Base-by-base conservation (phyloP, 805 yeast species). In the Wickerhamiella dianesei region DNA sequence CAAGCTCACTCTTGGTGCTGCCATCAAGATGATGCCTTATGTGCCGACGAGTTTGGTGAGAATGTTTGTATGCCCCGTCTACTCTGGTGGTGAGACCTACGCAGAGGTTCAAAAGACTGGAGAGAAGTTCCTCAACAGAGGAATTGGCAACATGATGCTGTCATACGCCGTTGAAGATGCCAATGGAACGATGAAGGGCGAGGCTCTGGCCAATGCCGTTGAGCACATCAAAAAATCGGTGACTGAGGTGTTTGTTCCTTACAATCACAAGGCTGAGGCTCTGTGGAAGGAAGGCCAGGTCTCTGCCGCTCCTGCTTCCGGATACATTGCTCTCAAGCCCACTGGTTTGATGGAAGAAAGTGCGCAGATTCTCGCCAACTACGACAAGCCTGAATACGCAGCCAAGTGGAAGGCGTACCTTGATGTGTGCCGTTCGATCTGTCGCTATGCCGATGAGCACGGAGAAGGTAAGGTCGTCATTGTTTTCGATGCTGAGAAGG, bases 101-200 rank as follows among this genome's bases (percentile, higher is more conserved):
- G 64, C 64, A 9, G 82, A 87, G 53, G 92, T 88, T 13, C 69
- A 76, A 46, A 62, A 69, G 47, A 82, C 95, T 3, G 95, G 94
- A 45, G 66, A 70, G 47, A 69, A 76, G 49, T 71, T 88, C 54
- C 70, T 76, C 46, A 63, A 72, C 44, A 72, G 94, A 50, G 94
- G 95, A 8, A 82, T 87, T 59, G 77, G 83, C 55, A 89, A 88
- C 69, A 85, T 88, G 94, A 86, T 88, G 95, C 69, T 88, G n/a
- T 81, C 94, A 1, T 76, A 86, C 62, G 85, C 96, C 14, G 87
- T 88, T 45, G 97, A 88, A 65, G 95, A 92, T 47, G 80, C 96
- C 46, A 84, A 84, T 53, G 95, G 95, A 36, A 74, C 51, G 13
- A 54, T 55, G 6, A 45, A 49, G 19, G 51, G 50, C 18, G 74